Base-by-base conservation (phyloP, 176 grass and related monocot species). In the Alloteropsis semialata region DNA sequence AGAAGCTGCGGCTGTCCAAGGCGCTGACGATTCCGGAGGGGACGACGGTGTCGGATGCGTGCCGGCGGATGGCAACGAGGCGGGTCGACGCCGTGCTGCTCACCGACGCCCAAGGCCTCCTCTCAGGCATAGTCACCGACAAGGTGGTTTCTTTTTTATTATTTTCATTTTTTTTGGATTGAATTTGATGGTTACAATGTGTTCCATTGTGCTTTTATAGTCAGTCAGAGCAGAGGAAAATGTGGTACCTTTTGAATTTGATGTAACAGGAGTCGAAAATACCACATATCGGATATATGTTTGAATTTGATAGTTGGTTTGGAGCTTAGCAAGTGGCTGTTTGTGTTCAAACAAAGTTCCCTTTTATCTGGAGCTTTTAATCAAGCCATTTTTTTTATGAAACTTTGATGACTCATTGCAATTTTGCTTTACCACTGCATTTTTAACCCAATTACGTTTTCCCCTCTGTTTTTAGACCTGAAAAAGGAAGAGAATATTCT, bases 91-190 rank as follows among this genome's bases (percentile, higher is more conserved):
- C 96, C 3, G 96, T 99, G 72, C 89, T 99, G 69, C 88, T 99
- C 60, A 99, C 96, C 21, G 96, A 99, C 72, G 75, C 83, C 19
- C 88, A 92, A 27, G 96, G 96, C 27, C 93, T 99, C 88, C 96
- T 99, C 22, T 99, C 96, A 18, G 96, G 96, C 75, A 99, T 99
- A 70, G 93, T 99, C 49, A 99, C 96, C 10, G 96, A 99, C 60
- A 96, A 99, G 89, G 96, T 96, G 74, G 33, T 8, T 15, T 71
- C 76, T 6, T 33, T 59, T 67, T 37, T 22, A 1, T 27, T 28
- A 16, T n/a, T 27, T 42, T 74, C 49, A 6, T 36, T 37, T 10
- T 45, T 63, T 57, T 81, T 10, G 57, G 57, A 7, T 38, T 43
- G 39, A 53, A 57, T 81, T 79, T 24, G n/a, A 58, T 69, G 53